Evolutionary conservation across 163 green algal species (phyloP).

Genomic region (Scenedesmus sp.): DNA sequence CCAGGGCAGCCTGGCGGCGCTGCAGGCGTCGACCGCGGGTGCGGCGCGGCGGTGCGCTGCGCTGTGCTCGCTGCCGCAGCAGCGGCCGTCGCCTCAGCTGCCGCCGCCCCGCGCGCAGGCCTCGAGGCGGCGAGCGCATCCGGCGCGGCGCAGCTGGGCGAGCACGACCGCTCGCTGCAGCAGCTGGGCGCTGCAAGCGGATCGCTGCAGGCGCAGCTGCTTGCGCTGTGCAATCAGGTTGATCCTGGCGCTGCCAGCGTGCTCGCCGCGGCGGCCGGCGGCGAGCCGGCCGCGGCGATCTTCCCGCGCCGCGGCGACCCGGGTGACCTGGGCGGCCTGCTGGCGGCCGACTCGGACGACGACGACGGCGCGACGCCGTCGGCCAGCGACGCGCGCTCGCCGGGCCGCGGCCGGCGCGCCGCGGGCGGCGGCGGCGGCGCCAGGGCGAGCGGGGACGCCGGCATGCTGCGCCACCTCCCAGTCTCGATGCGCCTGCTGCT

Average conservation of each 20-base stretch:
- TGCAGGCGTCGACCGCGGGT: conserved; percentile 21
- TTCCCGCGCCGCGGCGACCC: neutral
- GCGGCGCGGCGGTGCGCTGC: too few species aligned
- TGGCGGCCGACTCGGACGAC: too few species aligned
- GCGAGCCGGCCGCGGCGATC: neutral
- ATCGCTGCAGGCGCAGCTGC: conserved; percentile 33
- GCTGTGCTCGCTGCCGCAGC: too few species aligned
- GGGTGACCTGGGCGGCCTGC: too few species aligned
- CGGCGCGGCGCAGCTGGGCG: conserved; percentile 1
- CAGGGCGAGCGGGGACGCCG: too few species aligned
- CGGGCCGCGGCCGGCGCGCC: too few species aligned
- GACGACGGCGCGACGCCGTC: too few species aligned
- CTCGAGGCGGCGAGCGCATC: neutral
- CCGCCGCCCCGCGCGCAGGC: too few species aligned
- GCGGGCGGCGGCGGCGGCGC: too few species aligned
- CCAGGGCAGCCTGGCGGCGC: conserved; percentile 25
- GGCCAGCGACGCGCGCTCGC: too few species aligned
- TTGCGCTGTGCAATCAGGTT: conserved; percentile 31
- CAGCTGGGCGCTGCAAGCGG: neutral
- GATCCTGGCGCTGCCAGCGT: conserved; percentile 24
- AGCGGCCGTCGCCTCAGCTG: too few species aligned
- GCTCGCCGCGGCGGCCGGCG: conserved; percentile 19
- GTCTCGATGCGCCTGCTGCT: conserved; percentile 25
- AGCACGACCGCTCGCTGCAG: conserved; percentile 1
- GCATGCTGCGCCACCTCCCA: conserved; percentile 11